phyloP scores from a whole-genome alignment of 2,329 filamentous ascomycete genomes.

The Sclerotinia sclerotiorum region DNA sequence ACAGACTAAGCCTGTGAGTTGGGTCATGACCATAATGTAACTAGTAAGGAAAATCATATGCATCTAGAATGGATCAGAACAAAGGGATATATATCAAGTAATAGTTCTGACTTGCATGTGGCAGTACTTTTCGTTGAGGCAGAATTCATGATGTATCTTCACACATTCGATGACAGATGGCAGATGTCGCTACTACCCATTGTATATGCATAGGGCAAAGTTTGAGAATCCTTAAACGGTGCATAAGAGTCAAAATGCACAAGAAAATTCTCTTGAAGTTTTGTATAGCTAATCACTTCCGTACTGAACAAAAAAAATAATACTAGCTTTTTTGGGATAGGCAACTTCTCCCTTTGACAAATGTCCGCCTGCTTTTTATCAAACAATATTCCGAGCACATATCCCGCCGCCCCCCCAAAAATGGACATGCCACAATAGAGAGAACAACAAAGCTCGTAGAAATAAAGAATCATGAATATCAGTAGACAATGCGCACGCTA shows the following conservation, averaged over 20 bases:
- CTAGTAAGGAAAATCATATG: background rate
- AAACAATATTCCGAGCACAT: too few relatives aligned
- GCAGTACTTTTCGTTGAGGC: too few relatives aligned
- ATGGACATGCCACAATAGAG: too few relatives aligned
- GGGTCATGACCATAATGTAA: background rate
- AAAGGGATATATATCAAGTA: too few relatives aligned
- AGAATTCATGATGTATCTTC: background rate
- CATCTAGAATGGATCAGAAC: too few relatives aligned
- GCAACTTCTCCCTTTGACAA: background rate
- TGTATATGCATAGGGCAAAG: background rate
- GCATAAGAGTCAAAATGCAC: background rate
- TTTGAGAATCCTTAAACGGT: background rate
- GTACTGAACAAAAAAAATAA: background rate
- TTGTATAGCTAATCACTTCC: background rate
- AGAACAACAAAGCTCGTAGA: background rate
- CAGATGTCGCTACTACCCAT: background rate
- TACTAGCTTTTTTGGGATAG: background rate
- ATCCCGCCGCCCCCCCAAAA: background rate
- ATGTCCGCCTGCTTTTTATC: too few relatives aligned
- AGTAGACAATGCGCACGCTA: background rate
- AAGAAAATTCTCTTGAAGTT: background rate
- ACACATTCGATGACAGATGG: too few relatives aligned
- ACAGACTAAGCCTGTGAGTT: background rate
- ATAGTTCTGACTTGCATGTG: background rate
- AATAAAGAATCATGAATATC: background rate